A percentile compares a stretch with the other conserved stretches of the same genome.
phyloP scores from a whole-genome alignment of 2,329 filamentous ascomycete species.

The Harringtonia lauricola region DNA sequence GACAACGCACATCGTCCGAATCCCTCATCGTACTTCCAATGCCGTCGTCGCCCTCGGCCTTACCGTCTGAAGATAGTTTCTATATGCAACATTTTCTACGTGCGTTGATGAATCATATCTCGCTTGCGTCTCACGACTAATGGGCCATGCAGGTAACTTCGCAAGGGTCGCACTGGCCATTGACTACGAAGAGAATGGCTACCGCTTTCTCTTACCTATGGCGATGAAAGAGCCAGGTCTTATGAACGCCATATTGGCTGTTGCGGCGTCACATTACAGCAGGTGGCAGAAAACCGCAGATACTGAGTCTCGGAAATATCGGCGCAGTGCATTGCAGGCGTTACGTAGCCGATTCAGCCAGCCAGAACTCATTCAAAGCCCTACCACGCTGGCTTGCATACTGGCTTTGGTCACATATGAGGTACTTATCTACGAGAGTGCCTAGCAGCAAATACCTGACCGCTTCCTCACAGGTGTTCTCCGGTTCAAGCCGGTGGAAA shows the following conservation, averaged over 20 bases:
- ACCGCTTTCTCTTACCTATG: not conserved
- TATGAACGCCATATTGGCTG: not conserved
- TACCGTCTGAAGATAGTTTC: not conserved
- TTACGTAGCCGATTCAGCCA: not conserved
- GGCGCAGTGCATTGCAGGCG: not conserved
- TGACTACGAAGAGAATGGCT: not conserved
- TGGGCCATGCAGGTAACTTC: not conserved
- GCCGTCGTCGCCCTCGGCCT: not conserved
- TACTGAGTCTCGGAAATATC: not conserved
- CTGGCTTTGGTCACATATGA: not conserved
- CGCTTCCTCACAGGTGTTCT: not conserved
- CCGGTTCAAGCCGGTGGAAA: not conserved
- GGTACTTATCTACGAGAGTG: not conserved
- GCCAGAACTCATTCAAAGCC: not conserved
- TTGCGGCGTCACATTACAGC: not conserved
- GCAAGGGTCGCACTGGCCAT: not conserved
- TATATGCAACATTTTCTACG: not conserved
- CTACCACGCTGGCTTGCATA: not conserved
- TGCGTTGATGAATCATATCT: not conserved
- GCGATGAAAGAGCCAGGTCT: not conserved
- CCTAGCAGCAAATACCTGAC: not conserved
- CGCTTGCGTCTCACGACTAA: no score
- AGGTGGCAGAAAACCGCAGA: not conserved
- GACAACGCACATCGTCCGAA: no score
- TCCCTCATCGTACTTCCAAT: not conserved